Conservation (phyloP, 768 basidiomycete species). For the Saitozyma sp. region DNA sequence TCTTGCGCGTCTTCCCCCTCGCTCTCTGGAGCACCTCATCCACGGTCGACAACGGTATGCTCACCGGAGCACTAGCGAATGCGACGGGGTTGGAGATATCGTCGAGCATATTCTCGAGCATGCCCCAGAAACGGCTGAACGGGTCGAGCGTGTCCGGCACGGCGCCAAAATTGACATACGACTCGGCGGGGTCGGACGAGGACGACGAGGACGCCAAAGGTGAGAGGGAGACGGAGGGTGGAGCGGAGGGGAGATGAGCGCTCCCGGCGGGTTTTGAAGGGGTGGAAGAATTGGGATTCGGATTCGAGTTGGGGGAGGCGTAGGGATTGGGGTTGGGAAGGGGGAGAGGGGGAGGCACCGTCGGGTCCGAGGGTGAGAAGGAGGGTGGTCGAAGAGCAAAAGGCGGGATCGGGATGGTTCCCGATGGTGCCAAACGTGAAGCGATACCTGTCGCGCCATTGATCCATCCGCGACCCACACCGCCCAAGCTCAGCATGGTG, state of each 20-base stretch:
- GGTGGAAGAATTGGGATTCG: background rate
- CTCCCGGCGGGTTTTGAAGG: background rate
- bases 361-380: conserved; percentile 1
- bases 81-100: conserved; percentile 47
- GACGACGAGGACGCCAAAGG: conserved; percentile 28
- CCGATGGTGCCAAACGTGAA: no score
- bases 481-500: no score
- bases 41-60: background rate
- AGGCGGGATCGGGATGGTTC: conserved; percentile 16
- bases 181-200: conserved; percentile 20
- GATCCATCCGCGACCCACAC: no score
- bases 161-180: conserved; percentile 34
- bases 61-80: conserved; percentile 42
- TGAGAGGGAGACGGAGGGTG: conserved; percentile 6
- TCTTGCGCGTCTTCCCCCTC: conserved; percentile 6
- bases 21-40: conserved; percentile 3
- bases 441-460: no score
- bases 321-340: background rate
- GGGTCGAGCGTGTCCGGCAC: conserved; percentile 42
- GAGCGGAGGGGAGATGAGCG: conserved; percentile 17
- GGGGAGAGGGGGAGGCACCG: background rate
- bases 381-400: conserved; percentile 28
- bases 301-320: no score
- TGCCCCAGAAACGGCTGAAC: conserved; percentile 51
- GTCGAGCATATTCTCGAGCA: conserved; percentile 47